Conservation (phyloP, 2,329 filamentous ascomycete genomes). For the Neofusicoccum umdonicola region DNA sequence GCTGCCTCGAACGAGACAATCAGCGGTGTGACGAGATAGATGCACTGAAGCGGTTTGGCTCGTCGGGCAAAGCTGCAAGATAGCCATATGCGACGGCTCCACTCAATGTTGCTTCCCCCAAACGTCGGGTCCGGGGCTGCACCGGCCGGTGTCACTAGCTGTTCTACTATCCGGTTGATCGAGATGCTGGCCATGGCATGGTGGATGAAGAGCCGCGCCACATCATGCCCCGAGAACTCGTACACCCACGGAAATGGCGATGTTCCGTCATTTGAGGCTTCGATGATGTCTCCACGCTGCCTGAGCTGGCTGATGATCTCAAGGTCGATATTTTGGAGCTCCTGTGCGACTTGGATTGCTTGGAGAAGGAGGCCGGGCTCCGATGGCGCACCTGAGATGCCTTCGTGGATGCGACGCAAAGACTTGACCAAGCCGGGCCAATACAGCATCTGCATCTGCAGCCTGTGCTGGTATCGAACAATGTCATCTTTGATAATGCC, state of each 20-base stretch:
- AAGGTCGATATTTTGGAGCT: not conserved
- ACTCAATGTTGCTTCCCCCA: not conserved
- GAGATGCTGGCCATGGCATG: not conserved
- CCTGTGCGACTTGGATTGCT: not conserved
- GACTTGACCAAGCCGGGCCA: not conserved
- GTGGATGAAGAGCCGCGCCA: not conserved
- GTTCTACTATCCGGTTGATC: not conserved
- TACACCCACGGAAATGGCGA: too few species aligned
- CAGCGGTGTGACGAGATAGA: not conserved
- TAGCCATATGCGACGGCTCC: not conserved
- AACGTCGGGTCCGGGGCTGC: not conserved
- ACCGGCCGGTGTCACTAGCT: not conserved
- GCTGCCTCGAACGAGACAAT: not conserved
- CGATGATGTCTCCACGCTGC: not conserved
- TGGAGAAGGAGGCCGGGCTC: not conserved
- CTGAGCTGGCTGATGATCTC: not conserved
- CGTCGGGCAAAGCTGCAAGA: not conserved
- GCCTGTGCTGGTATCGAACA: too few species aligned
- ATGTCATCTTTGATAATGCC: too few species aligned
- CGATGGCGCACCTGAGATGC: not conserved
- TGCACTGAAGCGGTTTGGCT: not conserved
- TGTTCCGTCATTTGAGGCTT: not conserved
- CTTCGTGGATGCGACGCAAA: not conserved
- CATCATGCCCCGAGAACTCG: not conserved
- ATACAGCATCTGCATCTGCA: not conserved